Base-by-base conservation (phyloP, 208 protist species). In the Crithidia acanthocephali region DNA sequence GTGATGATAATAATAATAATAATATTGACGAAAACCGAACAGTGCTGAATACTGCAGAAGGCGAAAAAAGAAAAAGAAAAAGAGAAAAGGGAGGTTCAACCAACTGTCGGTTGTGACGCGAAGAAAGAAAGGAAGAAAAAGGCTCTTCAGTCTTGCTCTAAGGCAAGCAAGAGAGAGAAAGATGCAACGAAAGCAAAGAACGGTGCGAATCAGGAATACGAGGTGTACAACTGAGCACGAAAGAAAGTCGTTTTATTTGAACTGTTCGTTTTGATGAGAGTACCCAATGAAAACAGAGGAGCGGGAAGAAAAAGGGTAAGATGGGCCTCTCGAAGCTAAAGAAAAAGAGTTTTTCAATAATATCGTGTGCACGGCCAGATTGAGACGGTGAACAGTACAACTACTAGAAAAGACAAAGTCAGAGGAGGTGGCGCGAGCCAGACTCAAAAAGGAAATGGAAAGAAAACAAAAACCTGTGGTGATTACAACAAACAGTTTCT, bases 21-120 rank as follows among this genome's bases (percentile, higher is more conserved):
- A n/a, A n/a, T n/a, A 40, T 5, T 40, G 35, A 40, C 11, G 5
- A 40, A 40, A 40, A 11, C 35, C 35, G n/a, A n/a, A 40, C 35
- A 40, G 35, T 40, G 5, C 11, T 40, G 8, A 40, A 40, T 40
- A 5, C 35, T 40, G 11, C 5, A 5, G 35, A 40, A 16, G 30
- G 30, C 5, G 9, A 56, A 7, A 32, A 42, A 62, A 62, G 52
- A 40, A 58, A 45, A 55, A 62, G 48, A 42, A 62, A 22, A 9
- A 1, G 25, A 23, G 37, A 30, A 57, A 7, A 55, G 28, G 18
- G 16, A n/a, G 2, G 44, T 9, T 6, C 44, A 48, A 48, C 44
- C 44, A 48, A 48, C 9, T 48, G 44, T 48, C 44, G 11, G 33
- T 64, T 0, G 44, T 48, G 13, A 48, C 6, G 44, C 6, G 9